Base-by-base conservation (phyloP, 768 basidiomycete genomes). In the Naganishia kalamii region DNA sequence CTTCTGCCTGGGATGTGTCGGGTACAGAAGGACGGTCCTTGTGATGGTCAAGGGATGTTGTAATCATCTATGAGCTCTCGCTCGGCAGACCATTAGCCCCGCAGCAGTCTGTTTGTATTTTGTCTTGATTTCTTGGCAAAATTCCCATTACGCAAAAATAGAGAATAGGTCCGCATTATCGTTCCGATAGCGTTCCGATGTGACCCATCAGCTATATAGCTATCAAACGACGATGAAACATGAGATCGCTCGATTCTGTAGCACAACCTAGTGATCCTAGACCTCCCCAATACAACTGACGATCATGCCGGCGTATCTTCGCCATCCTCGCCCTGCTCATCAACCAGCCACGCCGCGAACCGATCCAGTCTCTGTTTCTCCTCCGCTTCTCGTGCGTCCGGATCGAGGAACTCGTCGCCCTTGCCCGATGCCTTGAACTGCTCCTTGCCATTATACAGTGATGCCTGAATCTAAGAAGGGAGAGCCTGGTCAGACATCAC, bases 291-390 rank as follows among this genome's bases (percentile, higher is more conserved):
- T 13, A n/a, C n/a, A n/a, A n/a, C n/a, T n/a, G n/a, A n/a, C n/a
- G n/a, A 35, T 57, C 54, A 57, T n/a, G 37, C 54, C n/a, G 54
- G 54, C n/a, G 54, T 57, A 23, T 57, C 54, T 40, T 54, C 41
- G 13, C 60, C 61, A 41, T 71, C 72, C 25, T 66, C 72, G 8
- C 71, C 73, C 19, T 69, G 68, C 10, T 72, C 76, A 62, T 77
- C 83, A 79, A 92, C 82, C 49, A 96, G 80, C 92, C 92, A 94
- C 41, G 85, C 79, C 0, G 90, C 89, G 74, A 94, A 96, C 76
- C 86, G 84, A 61, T 94, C 92, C 73, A 97, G 77, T 49, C 92
- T 85, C 74, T 85, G 84, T 82, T 87, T 87, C 76, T 96, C 86
- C 57, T 87, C 88, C 59, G 71, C 60, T 40, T 70, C 72, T 4